Evolutionary conservation across 768 basidiomycete genomes (phyloP).

Genomic region (Mycena vulgaris): DNA sequence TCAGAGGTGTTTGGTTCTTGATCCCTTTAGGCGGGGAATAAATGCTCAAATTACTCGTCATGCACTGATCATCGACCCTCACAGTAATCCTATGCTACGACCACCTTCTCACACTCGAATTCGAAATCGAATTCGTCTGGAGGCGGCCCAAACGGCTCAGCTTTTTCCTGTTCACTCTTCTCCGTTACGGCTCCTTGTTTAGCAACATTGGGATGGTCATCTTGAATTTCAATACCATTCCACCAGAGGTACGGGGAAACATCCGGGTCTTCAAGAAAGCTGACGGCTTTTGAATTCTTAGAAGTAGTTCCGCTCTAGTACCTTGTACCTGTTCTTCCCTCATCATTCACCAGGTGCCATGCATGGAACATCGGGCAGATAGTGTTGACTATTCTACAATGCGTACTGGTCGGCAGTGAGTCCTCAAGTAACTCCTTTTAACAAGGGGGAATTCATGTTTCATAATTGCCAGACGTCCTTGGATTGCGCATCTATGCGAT

Average conservation of each 20-base stretch:
- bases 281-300: no score
- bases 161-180: conserved; percentile 13
- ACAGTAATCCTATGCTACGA: conserved; percentile 4
- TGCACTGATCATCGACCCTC: no score
- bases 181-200: conserved; percentile 15
- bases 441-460: background rate
- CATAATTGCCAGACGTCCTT: conserved; percentile 1
- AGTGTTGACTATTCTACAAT: conserved; percentile 10
- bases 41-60: no score
- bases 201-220: background rate
- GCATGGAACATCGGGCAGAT: background rate
- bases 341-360: no score
- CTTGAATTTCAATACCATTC: background rate
- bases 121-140: conserved; percentile 12
- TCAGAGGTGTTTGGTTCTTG: no score
- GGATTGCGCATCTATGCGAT: conserved; percentile 23
- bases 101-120: conserved; percentile 12
- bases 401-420: conserved; percentile 10
- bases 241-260: background rate
- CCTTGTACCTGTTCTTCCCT: no score
- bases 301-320: no score
- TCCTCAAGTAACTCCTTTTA: background rate
- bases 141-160: conserved; percentile 6
- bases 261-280: no score
- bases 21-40: no score